phyloP scores from a whole-genome alignment of 345 rosid genomes.

The Brassica napus region DNA sequence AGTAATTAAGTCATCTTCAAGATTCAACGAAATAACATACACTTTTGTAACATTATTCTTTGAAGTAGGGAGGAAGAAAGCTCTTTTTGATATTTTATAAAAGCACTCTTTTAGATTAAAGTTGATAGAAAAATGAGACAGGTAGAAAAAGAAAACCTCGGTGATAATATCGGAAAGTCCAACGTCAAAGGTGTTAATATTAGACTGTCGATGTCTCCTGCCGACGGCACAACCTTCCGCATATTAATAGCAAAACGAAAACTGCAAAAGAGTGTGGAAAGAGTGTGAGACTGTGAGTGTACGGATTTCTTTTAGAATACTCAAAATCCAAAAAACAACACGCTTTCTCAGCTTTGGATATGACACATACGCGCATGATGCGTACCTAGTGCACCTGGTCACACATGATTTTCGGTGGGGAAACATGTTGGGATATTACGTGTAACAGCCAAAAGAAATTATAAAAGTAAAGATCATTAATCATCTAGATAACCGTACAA shows the following conservation, averaged over 20 bases:
- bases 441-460: not conserved
- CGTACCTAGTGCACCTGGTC: conserved; percentile 6
- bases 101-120: not conserved
- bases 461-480: not conserved
- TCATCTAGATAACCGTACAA: conserved; percentile 8
- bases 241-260: conserved; percentile 14
- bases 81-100: not conserved
- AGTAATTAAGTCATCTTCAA: not conserved
- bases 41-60: not conserved
- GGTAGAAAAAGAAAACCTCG: not conserved
- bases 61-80: not conserved
- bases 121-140: not conserved
- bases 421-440: conserved; percentile 6
- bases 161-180: conserved; percentile 39
- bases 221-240: conserved; percentile 39
- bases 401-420: conserved; percentile 19
- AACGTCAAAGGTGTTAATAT: conserved; percentile 42
- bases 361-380: not conserved
- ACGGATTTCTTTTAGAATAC: not conserved
- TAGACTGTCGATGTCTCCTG: conserved; percentile 56
- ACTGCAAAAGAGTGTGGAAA: not conserved
- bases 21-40: not conserved
- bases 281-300: not conserved
- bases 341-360: not conserved
- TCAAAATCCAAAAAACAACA: not conserved